Evolutionary conservation across 1,139 yeast genomes (phyloP).

Genomic region (Saccharomyces pastorianus): DNA sequence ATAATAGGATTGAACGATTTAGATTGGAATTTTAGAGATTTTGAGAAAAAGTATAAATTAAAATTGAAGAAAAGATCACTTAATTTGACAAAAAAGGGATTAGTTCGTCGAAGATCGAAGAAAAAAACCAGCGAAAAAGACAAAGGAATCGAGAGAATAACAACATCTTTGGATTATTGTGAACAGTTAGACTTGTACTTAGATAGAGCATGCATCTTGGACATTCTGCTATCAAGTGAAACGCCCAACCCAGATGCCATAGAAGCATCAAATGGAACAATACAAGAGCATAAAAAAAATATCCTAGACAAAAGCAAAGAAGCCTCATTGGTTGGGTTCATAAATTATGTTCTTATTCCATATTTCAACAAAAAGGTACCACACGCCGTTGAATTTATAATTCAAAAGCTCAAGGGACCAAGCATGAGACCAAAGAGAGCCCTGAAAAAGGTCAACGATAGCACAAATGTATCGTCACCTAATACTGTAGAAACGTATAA

Average conservation of each 20-base stretch:
- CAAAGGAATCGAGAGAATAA: neutral
- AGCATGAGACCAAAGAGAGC: constrained; percentile 30
- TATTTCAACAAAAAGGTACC: constrained; percentile 47
- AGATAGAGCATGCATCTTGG: constrained; percentile 51
- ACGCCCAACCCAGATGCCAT: neutral
- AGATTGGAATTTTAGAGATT: constrained; percentile 28
- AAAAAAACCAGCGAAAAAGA: constrained; percentile 2
- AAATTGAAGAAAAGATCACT: constrained; percentile 32
- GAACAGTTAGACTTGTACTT: constrained; percentile 39
- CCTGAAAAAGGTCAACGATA: constrained; percentile 3
- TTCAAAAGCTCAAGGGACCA: constrained; percentile 45
- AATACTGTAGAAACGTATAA: neutral
- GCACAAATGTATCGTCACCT: constrained; percentile 1
- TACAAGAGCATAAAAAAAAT: constrained; percentile 20
- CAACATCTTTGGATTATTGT: constrained; percentile 18
- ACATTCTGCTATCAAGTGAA: constrained; percentile 36
- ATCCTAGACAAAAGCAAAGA: constrained; percentile 25
- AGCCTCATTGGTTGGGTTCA: constrained; percentile 40
- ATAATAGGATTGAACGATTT: constrained; percentile 25
- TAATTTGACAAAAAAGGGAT: constrained; percentile 33
- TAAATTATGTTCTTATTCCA: constrained; percentile 48
- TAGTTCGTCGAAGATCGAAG: constrained; percentile 6
- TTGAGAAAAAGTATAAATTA: constrained; percentile 22
- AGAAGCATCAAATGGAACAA: constrained; percentile 3
- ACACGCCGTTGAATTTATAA: constrained; percentile 38